phyloP scores from a whole-genome alignment of 441 rosid species.

The Omphalea diandra region DNA sequence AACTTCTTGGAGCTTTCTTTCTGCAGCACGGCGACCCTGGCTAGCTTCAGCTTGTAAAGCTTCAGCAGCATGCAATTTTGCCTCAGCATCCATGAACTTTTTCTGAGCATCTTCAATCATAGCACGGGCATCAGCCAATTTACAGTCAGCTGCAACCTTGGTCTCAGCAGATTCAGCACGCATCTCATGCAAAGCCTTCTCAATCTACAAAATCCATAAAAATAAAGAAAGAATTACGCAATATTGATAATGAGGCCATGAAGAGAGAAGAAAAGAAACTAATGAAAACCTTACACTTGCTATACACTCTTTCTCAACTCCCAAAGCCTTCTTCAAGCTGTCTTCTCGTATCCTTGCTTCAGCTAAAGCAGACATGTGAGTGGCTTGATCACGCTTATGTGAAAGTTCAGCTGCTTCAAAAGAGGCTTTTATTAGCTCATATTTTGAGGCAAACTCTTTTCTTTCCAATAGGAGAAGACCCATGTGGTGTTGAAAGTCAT shows the following conservation, averaged over 20 bases:
- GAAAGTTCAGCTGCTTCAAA: slow-evolving; percentile 58
- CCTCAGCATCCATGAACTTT: slow-evolving; percentile 62
- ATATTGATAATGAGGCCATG: slow-evolving; percentile 6
- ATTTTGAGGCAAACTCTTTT: slow-evolving; percentile 53
- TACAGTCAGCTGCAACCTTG: slow-evolving; percentile 74
- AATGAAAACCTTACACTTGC: slow-evolving; percentile 59
- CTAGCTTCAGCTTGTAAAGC: slow-evolving; percentile 68
- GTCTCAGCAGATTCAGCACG: slow-evolving; percentile 91
- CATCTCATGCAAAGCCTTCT: slow-evolving; percentile 93
- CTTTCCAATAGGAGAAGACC: slow-evolving; percentile 85
- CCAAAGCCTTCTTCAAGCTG: slow-evolving; percentile 74
- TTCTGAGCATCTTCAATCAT: slow-evolving; percentile 75
- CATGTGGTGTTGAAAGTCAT: slow-evolving; percentile 93
- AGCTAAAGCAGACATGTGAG: slow-evolving; percentile 57
- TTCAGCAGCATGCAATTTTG: slow-evolving; percentile 63
- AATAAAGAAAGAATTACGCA: slow-evolving; percentile 2
- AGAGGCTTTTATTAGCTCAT: slow-evolving; percentile 65
- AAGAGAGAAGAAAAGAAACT: not conserved
- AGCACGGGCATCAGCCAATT: slow-evolving; percentile 58
- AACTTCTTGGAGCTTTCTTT: slow-evolving; percentile 82
- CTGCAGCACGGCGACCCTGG: slow-evolving; percentile 66
- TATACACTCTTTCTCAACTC: slow-evolving; percentile 78
- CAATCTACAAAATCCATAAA: slow-evolving; percentile 53
- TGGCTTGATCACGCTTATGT: slow-evolving; percentile 62
- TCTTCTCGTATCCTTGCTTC: slow-evolving; percentile 84